These are phyloP conservation scores for Phaseolus coccineus DNA, from an alignment of 331 rosid species.

Conservation along the genomic window DNA sequence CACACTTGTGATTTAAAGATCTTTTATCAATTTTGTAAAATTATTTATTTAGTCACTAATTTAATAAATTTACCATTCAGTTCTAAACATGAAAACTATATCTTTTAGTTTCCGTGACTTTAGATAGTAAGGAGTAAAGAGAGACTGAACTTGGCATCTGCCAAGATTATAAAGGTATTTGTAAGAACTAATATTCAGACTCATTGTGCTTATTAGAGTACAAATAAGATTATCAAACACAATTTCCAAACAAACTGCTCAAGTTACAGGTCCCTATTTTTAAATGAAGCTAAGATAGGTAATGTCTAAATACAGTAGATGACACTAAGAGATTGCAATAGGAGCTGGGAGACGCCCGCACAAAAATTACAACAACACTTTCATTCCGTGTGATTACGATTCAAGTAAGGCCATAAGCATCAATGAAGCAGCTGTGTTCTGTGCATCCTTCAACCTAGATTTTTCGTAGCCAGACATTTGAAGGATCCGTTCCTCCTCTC, in stretches of 20 bases:
- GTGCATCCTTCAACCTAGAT: conserved; percentile 58
- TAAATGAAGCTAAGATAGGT: neutral
- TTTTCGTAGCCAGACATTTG: conserved; percentile 60
- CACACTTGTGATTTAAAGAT: no score
- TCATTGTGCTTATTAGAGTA: neutral
- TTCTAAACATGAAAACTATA: no score
- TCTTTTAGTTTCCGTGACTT: no score
- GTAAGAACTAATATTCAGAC: neutral
- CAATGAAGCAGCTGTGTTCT: conserved; percentile 78
- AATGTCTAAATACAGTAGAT: neutral
- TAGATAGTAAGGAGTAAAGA: no score
- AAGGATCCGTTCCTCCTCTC: conserved; percentile 31
- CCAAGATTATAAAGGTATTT: no score
- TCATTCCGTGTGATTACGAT: conserved; percentile 5
- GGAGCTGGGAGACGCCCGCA: neutral
- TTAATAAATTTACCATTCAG: no score
- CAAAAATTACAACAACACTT: neutral
- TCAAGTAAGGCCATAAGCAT: conserved; percentile 55
- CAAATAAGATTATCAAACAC: neutral
- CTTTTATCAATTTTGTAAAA: no score
- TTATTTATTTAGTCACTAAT: no score
- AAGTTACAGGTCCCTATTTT: neutral
- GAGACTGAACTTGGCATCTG: no score
- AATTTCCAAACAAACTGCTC: neutral
- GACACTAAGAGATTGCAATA: neutral